These are phyloP conservation scores for Boletus bicolor DNA, from an alignment of 768 basidiomycete species.

Conservation along the genomic window DNA sequence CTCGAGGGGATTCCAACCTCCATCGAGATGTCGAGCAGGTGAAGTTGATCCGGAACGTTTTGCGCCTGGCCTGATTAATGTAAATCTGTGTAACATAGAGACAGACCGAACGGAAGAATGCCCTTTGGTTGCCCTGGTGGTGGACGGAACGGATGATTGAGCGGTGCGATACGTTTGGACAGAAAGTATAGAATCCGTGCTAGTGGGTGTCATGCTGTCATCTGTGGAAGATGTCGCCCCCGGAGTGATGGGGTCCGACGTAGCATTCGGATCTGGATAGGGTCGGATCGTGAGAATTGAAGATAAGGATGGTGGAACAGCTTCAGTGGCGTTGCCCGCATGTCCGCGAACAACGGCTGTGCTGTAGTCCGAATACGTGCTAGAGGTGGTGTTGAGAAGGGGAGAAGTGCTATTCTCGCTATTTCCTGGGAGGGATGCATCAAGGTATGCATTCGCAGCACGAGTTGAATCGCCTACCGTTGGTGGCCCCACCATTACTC, in stretches of 20 bases:
- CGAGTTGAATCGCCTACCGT: conserved; percentile 18
- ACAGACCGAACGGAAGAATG: conserved; percentile 62
- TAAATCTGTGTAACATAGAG: conserved; percentile 78
- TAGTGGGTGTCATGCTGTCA: conserved; percentile 37
- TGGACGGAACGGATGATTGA: conserved; percentile 44
- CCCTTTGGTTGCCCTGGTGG: conserved; percentile 71
- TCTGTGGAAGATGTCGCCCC: conserved; percentile 29
- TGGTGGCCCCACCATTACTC: conserved; percentile 38
- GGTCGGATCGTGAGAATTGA: conserved; percentile 72
- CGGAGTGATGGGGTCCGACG: conserved; percentile 40
- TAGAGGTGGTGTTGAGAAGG: conserved; percentile 45
- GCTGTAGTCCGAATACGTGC: conserved; percentile 59
- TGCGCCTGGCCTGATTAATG: conserved; percentile 75
- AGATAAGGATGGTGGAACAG: conserved; percentile 54
- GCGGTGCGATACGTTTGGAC: conserved; percentile 66
- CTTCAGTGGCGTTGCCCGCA: conserved; percentile 37
- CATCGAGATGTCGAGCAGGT: conserved; percentile 30
- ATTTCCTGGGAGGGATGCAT: conserved; percentile 28
- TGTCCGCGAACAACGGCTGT: conserved; percentile 61
- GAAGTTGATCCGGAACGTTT: conserved; percentile 44
- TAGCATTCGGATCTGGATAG: conserved; percentile 47
- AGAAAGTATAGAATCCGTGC: conserved; percentile 49
- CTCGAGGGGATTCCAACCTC: conserved; percentile 74
- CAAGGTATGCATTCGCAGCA: conserved; percentile 9
- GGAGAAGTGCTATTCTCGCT: conserved; percentile 51